Percentiles rank a stretch among this genome's conserved stretches.
phyloP scores from a whole-genome alignment of 2,329 filamentous ascomycete genomes.

The Botrytis cinerea region DNA sequence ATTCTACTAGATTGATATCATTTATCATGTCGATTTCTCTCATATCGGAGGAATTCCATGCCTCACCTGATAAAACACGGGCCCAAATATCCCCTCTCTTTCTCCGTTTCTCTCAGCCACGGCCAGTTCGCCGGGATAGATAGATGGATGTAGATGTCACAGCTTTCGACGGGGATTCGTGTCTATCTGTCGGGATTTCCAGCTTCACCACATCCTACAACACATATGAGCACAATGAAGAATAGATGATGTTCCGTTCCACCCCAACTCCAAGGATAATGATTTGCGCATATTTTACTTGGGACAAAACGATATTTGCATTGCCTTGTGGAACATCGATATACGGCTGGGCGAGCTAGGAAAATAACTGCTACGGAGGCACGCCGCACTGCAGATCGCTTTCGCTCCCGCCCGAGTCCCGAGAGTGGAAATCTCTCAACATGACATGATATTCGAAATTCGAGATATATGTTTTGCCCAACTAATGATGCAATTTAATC shows the following conservation, averaged over 20 bases:
- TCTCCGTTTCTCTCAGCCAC: conserved; percentile 6
- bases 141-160: conserved; percentile 1
- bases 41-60: neutral
- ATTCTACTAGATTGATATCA: neutral
- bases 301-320: conserved; percentile 6
- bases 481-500: conserved; percentile 3
- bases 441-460: neutral
- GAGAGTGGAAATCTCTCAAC: conserved; percentile 13
- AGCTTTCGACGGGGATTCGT: conserved; percentile 6
- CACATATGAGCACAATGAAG: neutral
- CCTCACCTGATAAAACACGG: conserved; percentile 9
- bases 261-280: neutral
- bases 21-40: neutral
- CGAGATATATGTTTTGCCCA: neutral
- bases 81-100: neutral
- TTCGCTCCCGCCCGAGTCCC: conserved; percentile 22
- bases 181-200: conserved; percentile 10
- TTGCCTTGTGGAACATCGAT: conserved; percentile 9
- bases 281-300: neutral
- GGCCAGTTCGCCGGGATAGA: conserved; percentile 19
- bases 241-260: conserved; percentile 3
- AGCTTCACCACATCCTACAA: neutral
- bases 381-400: conserved; percentile 22
- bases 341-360: conserved; percentile 14
- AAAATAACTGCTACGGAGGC: conserved; percentile 12